Conservation (phyloP, 768 basidiomycete species). For the Tulasnella sp. region DNA sequence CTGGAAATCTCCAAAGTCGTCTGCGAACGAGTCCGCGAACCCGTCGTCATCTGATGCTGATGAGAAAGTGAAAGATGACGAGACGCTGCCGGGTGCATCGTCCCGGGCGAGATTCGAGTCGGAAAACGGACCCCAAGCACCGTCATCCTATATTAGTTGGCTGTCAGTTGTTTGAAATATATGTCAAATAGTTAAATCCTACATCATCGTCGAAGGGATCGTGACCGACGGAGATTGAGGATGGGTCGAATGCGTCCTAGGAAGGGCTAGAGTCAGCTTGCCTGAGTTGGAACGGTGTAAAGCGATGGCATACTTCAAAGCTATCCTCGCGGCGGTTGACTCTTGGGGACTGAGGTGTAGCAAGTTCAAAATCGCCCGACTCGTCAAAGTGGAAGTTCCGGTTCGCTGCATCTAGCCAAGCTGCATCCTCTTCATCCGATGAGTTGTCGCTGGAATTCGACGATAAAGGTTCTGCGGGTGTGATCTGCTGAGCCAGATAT, state of each 20-base stretch:
- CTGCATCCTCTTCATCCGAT: conserved; percentile 64
- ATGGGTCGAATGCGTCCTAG: conserved; percentile 39
- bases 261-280: conserved; percentile 8
- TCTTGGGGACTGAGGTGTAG: conserved; percentile 45
- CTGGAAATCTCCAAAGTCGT: conserved; percentile 77
- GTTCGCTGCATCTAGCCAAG: conserved; percentile 70
- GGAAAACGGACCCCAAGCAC: conserved; percentile 78
- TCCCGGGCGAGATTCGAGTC: conserved; percentile 42
- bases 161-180: conserved; percentile 45
- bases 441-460: conserved; percentile 50
- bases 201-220: conserved; percentile 50
- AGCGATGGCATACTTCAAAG: conserved; percentile 42
- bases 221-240: conserved; percentile 36
- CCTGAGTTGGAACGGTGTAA: conserved; percentile 7
- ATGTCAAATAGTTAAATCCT: conserved; percentile 51
- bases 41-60: conserved; percentile 57
- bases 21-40: conserved; percentile 59
- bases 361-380: conserved; percentile 48
- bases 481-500: conserved; percentile 73
- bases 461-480: conserved; percentile 52
- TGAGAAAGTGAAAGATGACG: conserved; percentile 54
- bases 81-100: conserved; percentile 40
- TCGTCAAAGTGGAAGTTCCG: conserved; percentile 45
- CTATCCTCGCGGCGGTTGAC: conserved; percentile 44
- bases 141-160: conserved; percentile 43